Evolutionary conservation across 2,329 filamentous ascomycete species (phyloP).

Genomic region (Fusarium equiseti): DNA sequence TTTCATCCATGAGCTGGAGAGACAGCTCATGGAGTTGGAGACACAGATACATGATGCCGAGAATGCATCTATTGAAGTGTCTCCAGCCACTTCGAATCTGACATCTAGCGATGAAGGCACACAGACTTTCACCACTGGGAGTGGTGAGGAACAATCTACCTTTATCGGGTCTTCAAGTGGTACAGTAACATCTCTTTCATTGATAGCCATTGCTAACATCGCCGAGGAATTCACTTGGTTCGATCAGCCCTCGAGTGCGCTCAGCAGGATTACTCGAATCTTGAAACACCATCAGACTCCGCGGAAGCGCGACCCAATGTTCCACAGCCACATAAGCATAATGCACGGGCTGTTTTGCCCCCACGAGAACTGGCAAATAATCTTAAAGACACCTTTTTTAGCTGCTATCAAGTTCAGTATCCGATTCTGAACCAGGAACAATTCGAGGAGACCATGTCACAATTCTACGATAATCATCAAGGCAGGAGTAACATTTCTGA

Average conservation of each 20-base stretch:
- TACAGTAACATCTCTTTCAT: not conserved
- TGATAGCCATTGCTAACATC: not conserved
- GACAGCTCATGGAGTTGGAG: slow-evolving; percentile 1
- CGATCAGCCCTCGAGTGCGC: slow-evolving; percentile 20
- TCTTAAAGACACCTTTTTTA: slow-evolving; percentile 9
- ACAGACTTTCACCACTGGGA: not conserved
- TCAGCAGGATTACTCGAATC: slow-evolving; percentile 13
- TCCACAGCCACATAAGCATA: not conserved
- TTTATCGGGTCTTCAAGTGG: slow-evolving; percentile 13
- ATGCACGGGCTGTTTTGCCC: not conserved
- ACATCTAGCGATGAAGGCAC: not conserved
- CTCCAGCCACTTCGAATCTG: not conserved
- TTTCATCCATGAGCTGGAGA: slow-evolving; percentile 10
- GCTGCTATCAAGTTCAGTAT: slow-evolving; percentile 17
- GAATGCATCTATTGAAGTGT: not conserved
- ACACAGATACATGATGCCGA: not conserved
- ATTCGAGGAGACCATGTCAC: not conserved
- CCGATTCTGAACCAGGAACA: slow-evolving; percentile 10
- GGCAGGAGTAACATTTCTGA: not conserved
- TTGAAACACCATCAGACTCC: not conserved
- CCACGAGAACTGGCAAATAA: slow-evolving; percentile 6
- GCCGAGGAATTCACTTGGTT: slow-evolving; percentile 14
- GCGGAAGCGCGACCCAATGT: not conserved
- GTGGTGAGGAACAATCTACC: not conserved
- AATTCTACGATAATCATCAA: not conserved